Evolutionary conservation across 2,329 filamentous ascomycete genomes (phyloP), one percentile per base, ranked within the genome.

Genomic region (Penicillium sp.): DNA sequence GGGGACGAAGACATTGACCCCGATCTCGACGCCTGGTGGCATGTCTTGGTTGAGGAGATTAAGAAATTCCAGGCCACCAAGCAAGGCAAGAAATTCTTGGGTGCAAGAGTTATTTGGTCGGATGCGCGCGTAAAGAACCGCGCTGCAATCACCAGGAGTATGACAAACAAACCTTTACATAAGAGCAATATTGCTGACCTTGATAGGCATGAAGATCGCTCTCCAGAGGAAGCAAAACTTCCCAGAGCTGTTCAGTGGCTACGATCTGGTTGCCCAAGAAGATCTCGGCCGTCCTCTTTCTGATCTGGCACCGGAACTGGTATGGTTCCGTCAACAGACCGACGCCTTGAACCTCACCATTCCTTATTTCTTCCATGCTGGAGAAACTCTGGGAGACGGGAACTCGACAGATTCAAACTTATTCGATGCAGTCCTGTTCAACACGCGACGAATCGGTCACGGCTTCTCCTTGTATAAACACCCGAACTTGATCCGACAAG

Each of bases 361-460:
- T 10, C 93, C 93, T 1, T 96, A 96, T 78, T 96, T 94, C 81
- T 93, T 97, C 79, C 92, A 96, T 72, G 91, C 93, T 0, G 93
- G 92, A 64, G 93, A 96, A 75, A 91, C 87, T n/a, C 85, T 96
- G 0, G 91, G 91, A 23, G 86, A 89, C 61, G 91, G 91, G 35
- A 87, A 86, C 66, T 82, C 81, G 17, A 88, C 89, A 0, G 92
- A 96, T 69, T 78, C 83, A 60, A 96, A 97, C 73, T 82, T 97
- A 6, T 96, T 91, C 70, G 91, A 96, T 70, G 91, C 91, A 0
- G 81, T 97, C 7, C 79, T 96, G 4, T 83, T 96, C 6, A 91
- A 91, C 7, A 93, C 91, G 0, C 81, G 92, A 51, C 85, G 93
- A 54, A 93, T 97, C 61, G 93, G 93, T 0, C 91, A 96, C 71